These are phyloP conservation scores for Epichloe gansuensis DNA, from an alignment of 2,329 filamentous ascomycete genomes.

Conservation along the genomic window DNA sequence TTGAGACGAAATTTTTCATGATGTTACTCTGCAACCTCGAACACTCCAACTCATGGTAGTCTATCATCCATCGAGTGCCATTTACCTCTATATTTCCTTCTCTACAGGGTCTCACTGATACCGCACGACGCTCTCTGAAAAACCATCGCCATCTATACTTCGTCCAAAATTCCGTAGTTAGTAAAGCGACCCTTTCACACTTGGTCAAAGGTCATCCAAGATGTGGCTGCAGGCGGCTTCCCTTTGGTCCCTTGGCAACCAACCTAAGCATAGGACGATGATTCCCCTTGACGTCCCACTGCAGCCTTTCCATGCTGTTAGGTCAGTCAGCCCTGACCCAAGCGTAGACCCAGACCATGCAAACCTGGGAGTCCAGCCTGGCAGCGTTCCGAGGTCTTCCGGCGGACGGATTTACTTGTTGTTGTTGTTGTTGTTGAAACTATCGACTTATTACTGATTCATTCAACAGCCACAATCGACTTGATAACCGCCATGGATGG, in stretches of 20 bases:
- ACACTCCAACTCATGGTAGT: too few relatives aligned
- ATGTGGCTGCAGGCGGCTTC: not conserved
- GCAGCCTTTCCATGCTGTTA: not conserved
- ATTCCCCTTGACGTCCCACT: not conserved
- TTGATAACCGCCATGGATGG: not conserved
- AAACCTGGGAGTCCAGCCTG: not conserved
- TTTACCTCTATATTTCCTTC: too few relatives aligned
- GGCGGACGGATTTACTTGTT: not conserved
- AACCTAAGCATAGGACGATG: too few relatives aligned
- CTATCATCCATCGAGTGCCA: too few relatives aligned
- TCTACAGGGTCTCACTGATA: too few relatives aligned
- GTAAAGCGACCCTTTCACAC: not conserved
- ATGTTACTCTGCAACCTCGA: too few relatives aligned
- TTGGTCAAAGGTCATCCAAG: not conserved
- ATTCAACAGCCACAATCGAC: not conserved
- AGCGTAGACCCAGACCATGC: too few relatives aligned
- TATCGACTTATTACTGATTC: not conserved
- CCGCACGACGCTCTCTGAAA: too few relatives aligned
- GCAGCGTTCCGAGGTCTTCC: not conserved
- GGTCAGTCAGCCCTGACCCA: not conserved
- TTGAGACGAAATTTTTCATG: too few relatives aligned
- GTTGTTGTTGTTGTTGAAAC: not conserved
- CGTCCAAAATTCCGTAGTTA: too few relatives aligned
- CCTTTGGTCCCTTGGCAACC: too few relatives aligned
- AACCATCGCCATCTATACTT: too few relatives aligned